Evolutionary conservation across 2,329 filamentous ascomycete species (phyloP).

Genomic region (Colletotrichum musicola): DNA sequence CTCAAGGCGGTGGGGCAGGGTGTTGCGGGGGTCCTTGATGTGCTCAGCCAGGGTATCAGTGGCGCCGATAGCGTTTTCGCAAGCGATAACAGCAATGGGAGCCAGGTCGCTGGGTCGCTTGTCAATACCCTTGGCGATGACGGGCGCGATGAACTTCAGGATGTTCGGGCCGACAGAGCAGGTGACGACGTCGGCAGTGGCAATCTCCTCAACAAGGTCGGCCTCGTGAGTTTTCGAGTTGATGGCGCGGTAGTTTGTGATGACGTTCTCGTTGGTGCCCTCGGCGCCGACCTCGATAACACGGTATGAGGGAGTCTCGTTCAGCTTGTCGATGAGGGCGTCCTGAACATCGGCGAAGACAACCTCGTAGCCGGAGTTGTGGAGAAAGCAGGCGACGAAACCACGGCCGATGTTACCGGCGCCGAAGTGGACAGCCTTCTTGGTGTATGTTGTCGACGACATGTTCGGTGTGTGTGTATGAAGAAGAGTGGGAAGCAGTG

Average conservation of each 20-base stretch:
- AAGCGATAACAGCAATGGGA: constrained; percentile 93
- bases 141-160: constrained; percentile 94
- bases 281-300: constrained; percentile 93
- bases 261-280: constrained; percentile 82
- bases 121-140: constrained; percentile 94
- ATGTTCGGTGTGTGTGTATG: constrained; percentile 50
- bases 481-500: background rate
- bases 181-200: constrained; percentile 89
- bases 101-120: constrained; percentile 72
- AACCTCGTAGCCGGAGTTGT: constrained; percentile 95
- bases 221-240: constrained; percentile 90
- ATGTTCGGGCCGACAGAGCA: constrained; percentile 98
- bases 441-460: constrained; percentile 50
- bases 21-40: constrained; percentile 82
- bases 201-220: constrained; percentile 86
- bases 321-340: constrained; percentile 82
- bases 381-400: constrained; percentile 91
- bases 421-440: constrained; percentile 86
- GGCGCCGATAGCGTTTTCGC: constrained; percentile 96
- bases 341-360: constrained; percentile 97
- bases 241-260: constrained; percentile 96
- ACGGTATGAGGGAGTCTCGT: constrained; percentile 81
- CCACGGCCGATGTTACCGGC: constrained; percentile 89
- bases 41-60: constrained; percentile 87
- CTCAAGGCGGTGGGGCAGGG: constrained; percentile 74